These are phyloP conservation scores for Pythium brachiatum DNA, from an alignment of 352 stramenopile species.

Conservation along the genomic window DNA sequence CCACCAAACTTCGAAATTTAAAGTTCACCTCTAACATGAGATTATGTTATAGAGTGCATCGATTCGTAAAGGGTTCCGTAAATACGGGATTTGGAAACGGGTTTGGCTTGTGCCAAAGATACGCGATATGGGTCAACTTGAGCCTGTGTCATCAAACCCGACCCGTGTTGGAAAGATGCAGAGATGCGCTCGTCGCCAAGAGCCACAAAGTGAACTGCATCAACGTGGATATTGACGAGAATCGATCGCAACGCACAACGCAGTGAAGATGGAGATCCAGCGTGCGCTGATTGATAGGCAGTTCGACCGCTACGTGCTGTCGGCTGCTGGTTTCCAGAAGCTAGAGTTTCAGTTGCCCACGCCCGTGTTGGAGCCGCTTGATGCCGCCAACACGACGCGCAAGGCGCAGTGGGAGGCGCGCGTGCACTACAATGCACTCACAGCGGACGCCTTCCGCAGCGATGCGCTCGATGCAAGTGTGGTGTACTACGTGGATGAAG, in stretches of 20 bases:
- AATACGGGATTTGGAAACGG: neutral
- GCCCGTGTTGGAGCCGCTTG: constrained; percentile 41
- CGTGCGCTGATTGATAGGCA: constrained; percentile 67
- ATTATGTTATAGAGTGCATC: neutral
- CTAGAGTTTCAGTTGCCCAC: constrained; percentile 28
- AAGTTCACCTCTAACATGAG: neutral
- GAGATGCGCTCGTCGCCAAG: constrained; percentile 9
- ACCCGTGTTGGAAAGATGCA: constrained; percentile 9
- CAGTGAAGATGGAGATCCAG: constrained; percentile 55
- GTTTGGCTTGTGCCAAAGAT: neutral
- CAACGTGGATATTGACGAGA: constrained; percentile 12
- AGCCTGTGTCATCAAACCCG: constrained; percentile 4
- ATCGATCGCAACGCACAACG: no score
- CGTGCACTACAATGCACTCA: constrained; percentile 63
- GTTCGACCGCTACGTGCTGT: constrained; percentile 78
- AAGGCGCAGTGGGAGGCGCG: constrained; percentile 78
- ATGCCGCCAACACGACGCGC: constrained; percentile 41
- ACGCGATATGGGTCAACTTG: constrained; percentile 16
- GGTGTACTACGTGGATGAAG: constrained; percentile 64
- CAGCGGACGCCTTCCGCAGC: constrained; percentile 52
- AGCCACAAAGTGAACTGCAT: constrained; percentile 13
- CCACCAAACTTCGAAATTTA: constrained; percentile 2
- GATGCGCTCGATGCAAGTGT: constrained; percentile 31
- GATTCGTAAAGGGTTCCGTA: neutral
- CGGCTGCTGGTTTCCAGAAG: constrained; percentile 32